Conservation (phyloP, 2,329 filamentous ascomycete genomes). For the Ophiostoma pallidulum region DNA sequence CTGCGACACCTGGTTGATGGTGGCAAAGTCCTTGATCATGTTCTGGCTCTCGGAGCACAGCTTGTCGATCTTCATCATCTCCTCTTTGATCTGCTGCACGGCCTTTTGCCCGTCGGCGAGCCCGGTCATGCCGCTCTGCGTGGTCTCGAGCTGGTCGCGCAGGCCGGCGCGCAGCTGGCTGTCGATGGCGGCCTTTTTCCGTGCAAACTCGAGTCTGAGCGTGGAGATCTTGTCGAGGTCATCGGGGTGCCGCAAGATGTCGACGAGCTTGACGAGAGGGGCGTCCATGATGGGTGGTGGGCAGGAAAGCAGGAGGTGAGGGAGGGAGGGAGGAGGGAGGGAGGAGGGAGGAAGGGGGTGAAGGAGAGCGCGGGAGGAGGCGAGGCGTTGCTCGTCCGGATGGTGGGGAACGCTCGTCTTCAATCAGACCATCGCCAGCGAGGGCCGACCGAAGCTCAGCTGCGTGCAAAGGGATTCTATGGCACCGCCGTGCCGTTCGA, state of each 20-base stretch:
- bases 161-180: constrained; percentile 74
- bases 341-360: background rate
- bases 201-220: constrained; percentile 83
- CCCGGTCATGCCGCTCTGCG: constrained; percentile 83
- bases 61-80: constrained; percentile 97
- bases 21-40: constrained; percentile 93
- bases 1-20: constrained; percentile 84
- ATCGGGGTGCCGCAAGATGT: constrained; percentile 89
- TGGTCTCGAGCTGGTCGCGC: constrained; percentile 92
- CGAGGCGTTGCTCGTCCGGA: background rate
- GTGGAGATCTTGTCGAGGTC: constrained; percentile 92
- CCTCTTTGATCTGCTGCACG: constrained; percentile 88
- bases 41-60: constrained; percentile 94
- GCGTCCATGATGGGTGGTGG: constrained; percentile 46
- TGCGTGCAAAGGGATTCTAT: background rate
- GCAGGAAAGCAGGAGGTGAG: background rate
- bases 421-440: constrained; percentile 12
- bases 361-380: background rate
- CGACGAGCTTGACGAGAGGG: constrained; percentile 70
- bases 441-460: constrained; percentile 7
- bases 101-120: constrained; percentile 85
- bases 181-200: constrained; percentile 89
- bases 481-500: background rate
- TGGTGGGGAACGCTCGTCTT: background rate
- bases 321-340: background rate